These are phyloP conservation scores for Trichosporon sp. DNA, from an alignment of 1,284 basidiomycete genomes.

Conservation along the genomic window DNA sequence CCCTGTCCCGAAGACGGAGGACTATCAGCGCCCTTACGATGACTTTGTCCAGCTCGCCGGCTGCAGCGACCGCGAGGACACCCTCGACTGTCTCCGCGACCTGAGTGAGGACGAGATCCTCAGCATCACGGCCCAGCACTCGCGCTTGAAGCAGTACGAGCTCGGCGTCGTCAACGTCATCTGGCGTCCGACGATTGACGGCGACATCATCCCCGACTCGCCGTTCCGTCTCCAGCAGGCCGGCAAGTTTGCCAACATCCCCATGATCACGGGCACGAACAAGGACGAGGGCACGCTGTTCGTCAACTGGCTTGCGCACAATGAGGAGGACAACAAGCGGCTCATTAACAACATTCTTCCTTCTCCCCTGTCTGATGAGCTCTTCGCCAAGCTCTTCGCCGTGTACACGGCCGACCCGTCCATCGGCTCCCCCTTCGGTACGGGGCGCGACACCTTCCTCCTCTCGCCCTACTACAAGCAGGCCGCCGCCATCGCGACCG, in stretches of 20 bases:
- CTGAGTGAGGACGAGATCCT: constrained; percentile 7
- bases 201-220: constrained; percentile 32
- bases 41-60: constrained; percentile 38
- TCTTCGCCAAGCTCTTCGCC: neutral
- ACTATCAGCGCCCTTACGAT: constrained; percentile 48
- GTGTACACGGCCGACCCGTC: constrained; percentile 1
- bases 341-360: neutral
- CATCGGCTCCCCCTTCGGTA: constrained; percentile 45
- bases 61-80: constrained; percentile 26
- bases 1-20: constrained; percentile 38
- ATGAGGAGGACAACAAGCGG: neutral
- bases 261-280: constrained; percentile 40
- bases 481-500: constrained; percentile 41
- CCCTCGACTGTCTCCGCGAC: constrained; percentile 4
- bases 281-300: constrained; percentile 37
- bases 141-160: neutral
- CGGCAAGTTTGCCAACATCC: constrained; percentile 35
- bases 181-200: constrained; percentile 34
- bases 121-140: neutral
- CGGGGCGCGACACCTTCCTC: constrained; percentile 50
- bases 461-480: constrained; percentile 37
- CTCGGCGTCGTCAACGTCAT: constrained; percentile 10
- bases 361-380: neutral
- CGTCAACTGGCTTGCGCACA: constrained; percentile 16
- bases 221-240: constrained; percentile 32